These are phyloP conservation scores for Maudiozyma saulgeensis DNA, from an alignment of 805 yeast genomes.

Conservation along the genomic window DNA sequence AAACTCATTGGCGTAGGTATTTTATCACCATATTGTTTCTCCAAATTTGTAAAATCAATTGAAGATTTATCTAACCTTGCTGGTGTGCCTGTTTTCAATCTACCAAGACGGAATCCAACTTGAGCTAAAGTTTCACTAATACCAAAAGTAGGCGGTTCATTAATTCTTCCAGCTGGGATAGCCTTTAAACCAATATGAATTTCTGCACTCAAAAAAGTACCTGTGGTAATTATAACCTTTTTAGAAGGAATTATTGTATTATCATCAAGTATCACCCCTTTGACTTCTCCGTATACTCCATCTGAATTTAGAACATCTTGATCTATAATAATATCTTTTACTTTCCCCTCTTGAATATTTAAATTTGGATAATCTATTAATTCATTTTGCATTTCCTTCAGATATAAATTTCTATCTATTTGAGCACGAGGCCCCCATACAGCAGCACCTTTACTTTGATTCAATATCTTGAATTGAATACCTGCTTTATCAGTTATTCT, in stretches of 20 bases:
- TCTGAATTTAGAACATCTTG: conserved; percentile 3
- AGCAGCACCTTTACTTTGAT: conserved; percentile 80
- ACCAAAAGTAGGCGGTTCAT: conserved; percentile 87
- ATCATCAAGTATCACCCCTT: conserved; percentile 65
- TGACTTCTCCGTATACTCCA: conserved; percentile 25
- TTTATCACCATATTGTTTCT: conserved; percentile 67
- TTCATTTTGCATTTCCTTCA: conserved; percentile 66
- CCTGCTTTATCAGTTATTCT: conserved; percentile 88
- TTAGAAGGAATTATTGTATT: conserved; percentile 52
- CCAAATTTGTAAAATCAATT: conserved; percentile 56
- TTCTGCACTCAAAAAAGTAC: conserved; percentile 91
- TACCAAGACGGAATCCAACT: conserved; percentile 75
- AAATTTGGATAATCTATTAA: conserved; percentile 49
- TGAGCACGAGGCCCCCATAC: conserved; percentile 99
- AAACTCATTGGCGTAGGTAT: conserved; percentile 89
- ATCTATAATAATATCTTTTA: conserved; percentile 72
- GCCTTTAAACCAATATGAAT: conserved; percentile 79
- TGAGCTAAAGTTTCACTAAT: conserved; percentile 65
- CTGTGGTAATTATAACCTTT: conserved; percentile 83
- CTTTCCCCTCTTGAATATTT: conserved; percentile 53
- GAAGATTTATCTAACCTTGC: conserved; percentile 70
- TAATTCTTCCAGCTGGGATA: conserved; percentile 87
- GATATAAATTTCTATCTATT: conserved; percentile 76
- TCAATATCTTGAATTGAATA: conserved; percentile 78
- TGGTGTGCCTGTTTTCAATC: conserved; percentile 96